phyloP scores from a whole-genome alignment of 306 rosid species.

The Cucumis melo region DNA sequence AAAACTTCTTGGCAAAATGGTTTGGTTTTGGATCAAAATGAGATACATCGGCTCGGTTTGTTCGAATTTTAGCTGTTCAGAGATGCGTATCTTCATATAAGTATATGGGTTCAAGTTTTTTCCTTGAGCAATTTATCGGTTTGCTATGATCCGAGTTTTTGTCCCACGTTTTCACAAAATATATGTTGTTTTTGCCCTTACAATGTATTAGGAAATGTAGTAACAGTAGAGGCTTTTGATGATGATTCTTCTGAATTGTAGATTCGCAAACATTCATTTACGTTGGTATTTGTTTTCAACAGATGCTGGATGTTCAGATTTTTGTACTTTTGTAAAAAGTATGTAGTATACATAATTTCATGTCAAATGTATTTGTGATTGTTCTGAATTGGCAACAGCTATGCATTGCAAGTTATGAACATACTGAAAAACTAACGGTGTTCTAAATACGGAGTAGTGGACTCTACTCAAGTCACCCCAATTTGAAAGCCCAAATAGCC shows the following conservation, averaged over 20 bases:
- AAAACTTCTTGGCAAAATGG: slow-evolving; percentile 65
- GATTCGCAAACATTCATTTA: not conserved
- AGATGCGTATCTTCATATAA: slow-evolving; percentile 13
- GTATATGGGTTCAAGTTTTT: not conserved
- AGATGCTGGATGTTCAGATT: not conserved
- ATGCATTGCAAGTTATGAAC: not conserved
- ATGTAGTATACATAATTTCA: not conserved
- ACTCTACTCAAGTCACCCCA: too few relatives aligned
- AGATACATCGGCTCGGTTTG: not conserved
- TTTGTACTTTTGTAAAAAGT: not conserved
- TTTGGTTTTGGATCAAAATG: slow-evolving; percentile 77
- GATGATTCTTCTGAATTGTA: not conserved
- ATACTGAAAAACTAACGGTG: too few relatives aligned
- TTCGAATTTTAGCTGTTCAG: slow-evolving; percentile 18
- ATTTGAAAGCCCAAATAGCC: too few relatives aligned
- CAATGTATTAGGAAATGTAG: not conserved
- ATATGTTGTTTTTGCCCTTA: not conserved
- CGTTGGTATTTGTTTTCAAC: not conserved
- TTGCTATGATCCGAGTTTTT: not conserved
- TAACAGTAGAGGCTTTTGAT: not conserved
- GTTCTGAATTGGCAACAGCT: not conserved
- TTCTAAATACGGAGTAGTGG: too few relatives aligned
- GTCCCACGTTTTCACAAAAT: not conserved
- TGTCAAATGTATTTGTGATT: not conserved
- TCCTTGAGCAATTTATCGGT: not conserved